A percentile compares a stretch with the other conserved stretches of the same genome.
Conservation (phyloP, 257 asterid species). For the Nicotiana obtusifolia region DNA sequence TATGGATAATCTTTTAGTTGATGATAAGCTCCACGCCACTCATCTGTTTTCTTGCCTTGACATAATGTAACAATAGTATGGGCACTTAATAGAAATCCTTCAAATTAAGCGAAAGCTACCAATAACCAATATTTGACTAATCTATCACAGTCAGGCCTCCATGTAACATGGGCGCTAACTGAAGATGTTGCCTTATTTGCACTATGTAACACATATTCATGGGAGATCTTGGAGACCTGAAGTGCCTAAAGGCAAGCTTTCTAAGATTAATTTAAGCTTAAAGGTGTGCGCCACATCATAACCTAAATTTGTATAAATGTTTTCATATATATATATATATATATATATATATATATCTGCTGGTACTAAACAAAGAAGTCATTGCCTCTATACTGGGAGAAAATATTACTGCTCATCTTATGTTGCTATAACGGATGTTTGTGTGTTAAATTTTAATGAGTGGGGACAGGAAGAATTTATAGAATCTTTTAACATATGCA, state of each 20-base stretch:
- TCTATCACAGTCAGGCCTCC: background rate
- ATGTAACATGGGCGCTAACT: too few species aligned
- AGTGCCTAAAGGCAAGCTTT: background rate
- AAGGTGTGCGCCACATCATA: too few species aligned
- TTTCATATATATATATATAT: too few species aligned
- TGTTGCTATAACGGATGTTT: background rate
- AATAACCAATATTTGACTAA: background rate
- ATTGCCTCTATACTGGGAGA: too few species aligned
- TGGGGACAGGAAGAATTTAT: background rate
- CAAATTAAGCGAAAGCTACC: background rate
- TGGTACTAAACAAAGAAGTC: too few species aligned
- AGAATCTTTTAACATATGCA: background rate
- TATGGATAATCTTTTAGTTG: background rate
- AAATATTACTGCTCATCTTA: too few species aligned
- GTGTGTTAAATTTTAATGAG: background rate
- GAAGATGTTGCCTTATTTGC: too few species aligned
- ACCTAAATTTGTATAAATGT: too few species aligned
- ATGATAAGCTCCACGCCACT: background rate
- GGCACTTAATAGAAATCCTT: background rate
- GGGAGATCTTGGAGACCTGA: background rate
- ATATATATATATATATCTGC: too few species aligned
- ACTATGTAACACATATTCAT: too few species aligned
- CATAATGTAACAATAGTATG: background rate
- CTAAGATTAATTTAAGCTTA: background rate
- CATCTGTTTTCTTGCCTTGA: background rate